Conservation (phyloP, 1,139 yeast species). For the Yamadazyma atmosphaerica region DNA sequence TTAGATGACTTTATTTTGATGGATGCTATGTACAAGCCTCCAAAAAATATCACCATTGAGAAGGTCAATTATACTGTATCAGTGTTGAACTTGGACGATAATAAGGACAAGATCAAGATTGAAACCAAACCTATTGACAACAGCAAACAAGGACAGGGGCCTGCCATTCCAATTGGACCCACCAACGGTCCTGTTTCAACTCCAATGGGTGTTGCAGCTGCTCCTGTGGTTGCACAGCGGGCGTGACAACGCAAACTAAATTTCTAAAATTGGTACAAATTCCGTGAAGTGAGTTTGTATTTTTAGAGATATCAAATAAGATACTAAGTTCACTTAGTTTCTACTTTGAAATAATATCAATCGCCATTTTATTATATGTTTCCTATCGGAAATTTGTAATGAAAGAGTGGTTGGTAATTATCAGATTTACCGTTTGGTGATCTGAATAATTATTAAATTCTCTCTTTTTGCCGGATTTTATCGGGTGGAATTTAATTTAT, state of each 20-base stretch:
- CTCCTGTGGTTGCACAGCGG: conserved; percentile 11
- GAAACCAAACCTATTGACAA: background rate
- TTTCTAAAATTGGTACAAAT: conserved; percentile 1
- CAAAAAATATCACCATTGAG: conserved; percentile 15
- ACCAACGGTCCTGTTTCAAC: no score
- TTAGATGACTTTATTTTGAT: conserved; percentile 17
- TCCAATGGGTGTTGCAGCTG: conserved; percentile 1
- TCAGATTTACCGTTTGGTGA: background rate
- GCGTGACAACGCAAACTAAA: conserved; percentile 15
- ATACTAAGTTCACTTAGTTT: conserved; percentile 12
- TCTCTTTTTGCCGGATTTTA: background rate
- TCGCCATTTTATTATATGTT: background rate
- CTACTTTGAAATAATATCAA: conserved; percentile 12
- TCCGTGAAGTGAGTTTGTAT: background rate
- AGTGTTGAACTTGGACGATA: conserved; percentile 1
- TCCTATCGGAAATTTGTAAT: background rate
- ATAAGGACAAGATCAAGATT: conserved; percentile 1
- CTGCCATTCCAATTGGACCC: no score
- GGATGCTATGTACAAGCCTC: conserved; percentile 21
- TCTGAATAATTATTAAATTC: conserved; percentile 5
- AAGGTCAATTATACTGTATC: conserved; percentile 12
- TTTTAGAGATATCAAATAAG: conserved; percentile 9
- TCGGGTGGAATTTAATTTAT: conserved; percentile 6
- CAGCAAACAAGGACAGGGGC: no score
- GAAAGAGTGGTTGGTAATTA: conserved; percentile 1